Evolutionary conservation across 768 basidiomycete species (phyloP), one percentile per base, ranked within the genome.

Genomic region (Crassisporium funariophilum): DNA sequence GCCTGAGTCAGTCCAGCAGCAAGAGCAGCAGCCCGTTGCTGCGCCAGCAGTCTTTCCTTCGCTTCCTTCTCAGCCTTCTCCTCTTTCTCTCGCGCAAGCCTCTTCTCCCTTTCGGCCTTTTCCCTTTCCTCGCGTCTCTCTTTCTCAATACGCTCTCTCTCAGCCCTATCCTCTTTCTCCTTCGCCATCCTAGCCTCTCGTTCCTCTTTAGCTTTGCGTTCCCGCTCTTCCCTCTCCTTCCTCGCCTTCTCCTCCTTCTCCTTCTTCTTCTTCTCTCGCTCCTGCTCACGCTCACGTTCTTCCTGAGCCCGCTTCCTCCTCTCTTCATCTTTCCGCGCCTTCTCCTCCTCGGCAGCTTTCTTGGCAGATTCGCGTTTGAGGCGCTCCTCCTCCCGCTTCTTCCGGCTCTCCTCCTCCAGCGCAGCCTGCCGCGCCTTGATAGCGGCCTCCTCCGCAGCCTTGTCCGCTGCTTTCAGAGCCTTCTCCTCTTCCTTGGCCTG

Each of bases 401-500:
- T 86, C 50, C 83, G 82, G 53, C 77, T 77, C 61, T 92, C 92
- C 52, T 90, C 89, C 61, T 95, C 93, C 23, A 79, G 73, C 4
- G 84, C 86, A 17, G 74, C 79, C 47, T 87, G 90, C 60, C 84
- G 86, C 5, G 86, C 87, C 64, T 86, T 88, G 40, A 71, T 44
- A 2, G 86, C 86, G 8, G 86, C 88, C 50, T 94, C 91, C 61
- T 92, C 91, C 4, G 87, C 91, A 8, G 89, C 88, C 61, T 84
- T 84, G 66, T 91, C 91, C 4, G 90, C 91, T 16, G 91, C 89
- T 55, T 82, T 82, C 16, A 77, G 79, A 6, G 91, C 90, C 49
- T 83, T 82, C 67, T 95, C 94, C 63, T 92, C 91, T 52, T 98
- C 97, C 63, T 95, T 95, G 34, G 86, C 89, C 54, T 81, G 75